These are phyloP conservation scores for Triangularia verruculosa DNA, from an alignment of 2,329 filamentous ascomycete genomes.

Conservation along the genomic window DNA sequence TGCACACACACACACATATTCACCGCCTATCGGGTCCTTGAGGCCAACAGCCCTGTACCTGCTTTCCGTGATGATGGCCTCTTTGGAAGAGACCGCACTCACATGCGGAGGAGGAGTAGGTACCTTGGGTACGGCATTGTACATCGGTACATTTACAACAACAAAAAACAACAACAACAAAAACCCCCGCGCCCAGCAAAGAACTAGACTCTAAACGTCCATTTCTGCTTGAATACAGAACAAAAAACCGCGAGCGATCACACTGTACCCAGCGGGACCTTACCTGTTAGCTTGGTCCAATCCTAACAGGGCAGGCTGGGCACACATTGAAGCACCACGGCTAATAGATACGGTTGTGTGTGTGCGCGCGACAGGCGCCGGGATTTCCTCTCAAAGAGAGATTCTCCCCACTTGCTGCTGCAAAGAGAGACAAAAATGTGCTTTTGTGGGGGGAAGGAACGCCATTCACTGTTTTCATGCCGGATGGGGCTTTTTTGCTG, in stretches of 20 bases:
- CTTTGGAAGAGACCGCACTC: slow-evolving; percentile 7
- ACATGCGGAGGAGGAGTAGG: no score
- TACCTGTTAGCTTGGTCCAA: slow-evolving; percentile 2
- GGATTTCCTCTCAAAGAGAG: neutral
- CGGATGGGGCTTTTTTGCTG: neutral
- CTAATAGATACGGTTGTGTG: slow-evolving; percentile 1
- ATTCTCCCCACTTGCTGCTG: neutral
- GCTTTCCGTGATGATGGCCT: slow-evolving; percentile 13
- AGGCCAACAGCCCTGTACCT: slow-evolving; percentile 13
- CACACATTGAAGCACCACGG: neutral
- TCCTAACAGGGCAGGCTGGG: slow-evolving; percentile 1
- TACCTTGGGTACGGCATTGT: no score
- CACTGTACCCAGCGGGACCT: slow-evolving; percentile 9
- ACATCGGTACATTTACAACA: neutral
- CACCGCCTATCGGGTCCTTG: slow-evolving; percentile 4
- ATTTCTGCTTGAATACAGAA: neutral
- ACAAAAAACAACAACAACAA: no score
- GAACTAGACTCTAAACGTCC: neutral
- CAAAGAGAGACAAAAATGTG: neutral
- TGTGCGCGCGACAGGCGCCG: slow-evolving; percentile 14
- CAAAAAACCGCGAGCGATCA: neutral
- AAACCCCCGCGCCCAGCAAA: neutral
- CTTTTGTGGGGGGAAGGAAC: neutral
- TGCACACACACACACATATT: neutral
- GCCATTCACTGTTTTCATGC: neutral